Evolutionary conservation across 805 yeast genomes (phyloP), one percentile per base, ranked within the genome.

Genomic region (Starmerella etchellsii): DNA sequence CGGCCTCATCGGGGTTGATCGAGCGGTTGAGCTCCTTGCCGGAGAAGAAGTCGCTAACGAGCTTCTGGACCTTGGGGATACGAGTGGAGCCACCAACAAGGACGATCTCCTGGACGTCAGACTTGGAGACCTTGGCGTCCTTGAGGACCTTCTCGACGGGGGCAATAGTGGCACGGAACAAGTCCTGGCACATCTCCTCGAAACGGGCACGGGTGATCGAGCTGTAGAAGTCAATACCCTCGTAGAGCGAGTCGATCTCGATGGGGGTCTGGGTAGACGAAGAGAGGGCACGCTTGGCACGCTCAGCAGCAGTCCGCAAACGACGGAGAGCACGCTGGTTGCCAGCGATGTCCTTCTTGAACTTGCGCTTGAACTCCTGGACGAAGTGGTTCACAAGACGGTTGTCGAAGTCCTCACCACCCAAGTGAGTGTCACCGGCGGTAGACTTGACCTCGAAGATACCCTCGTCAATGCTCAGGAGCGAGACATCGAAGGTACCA

Each of bases 331-430:
- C 93, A 75, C 97, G 83, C 73, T 85, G 95, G 78, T 87, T 85
- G 57, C 75, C 54, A 40, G 94, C 74, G 53, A 88, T 69, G 65
- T 88, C 97, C 75, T 84, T 83, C 80, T 84, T 84, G 78, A 82
- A 75, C 78, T 88, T 87, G 73, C 95, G 78, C 84, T 88, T 87
- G 80, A 87, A 88, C 71, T 88, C 96, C 63, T 75, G 78, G 54
- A 79, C 82, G 64, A 87, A 87, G 74, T 78, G 88, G 73, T 73
- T 84, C 54, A 87, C 95, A 63, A 88, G 78, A 70, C 95, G 81
- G 78, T 83, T 76, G 68, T 88, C 97, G 67, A 88, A 88, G 71
- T 87, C 97, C 71, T 87, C 95, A 78, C 96, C 96, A 74, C 96
- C 96, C 72, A 83, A 78, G 68, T 79, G 88, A 45, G 88, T 82